Percentiles rank a stretch among this genome's conserved stretches.
Evolutionary conservation across 2,329 filamentous ascomycete genomes (phyloP).

Genomic region (Metarhizium guizhouense): DNA sequence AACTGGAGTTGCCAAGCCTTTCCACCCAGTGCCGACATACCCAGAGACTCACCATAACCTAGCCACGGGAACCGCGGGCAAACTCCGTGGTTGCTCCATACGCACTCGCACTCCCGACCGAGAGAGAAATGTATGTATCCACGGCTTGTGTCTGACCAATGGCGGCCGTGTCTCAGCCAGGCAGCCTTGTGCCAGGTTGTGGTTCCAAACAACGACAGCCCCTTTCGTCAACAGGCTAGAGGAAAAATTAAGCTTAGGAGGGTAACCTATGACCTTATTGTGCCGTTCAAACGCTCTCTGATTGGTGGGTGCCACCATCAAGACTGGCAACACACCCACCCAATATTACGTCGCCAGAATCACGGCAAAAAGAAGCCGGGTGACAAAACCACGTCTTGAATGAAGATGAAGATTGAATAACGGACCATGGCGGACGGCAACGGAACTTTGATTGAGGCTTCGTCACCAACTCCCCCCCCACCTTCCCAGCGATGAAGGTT

Average conservation of each 20-base stretch:
- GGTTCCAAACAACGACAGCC: background rate
- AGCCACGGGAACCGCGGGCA: background rate
- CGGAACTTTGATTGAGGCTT: background rate
- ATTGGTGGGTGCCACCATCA: background rate
- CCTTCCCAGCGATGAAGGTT: too few relatives aligned
- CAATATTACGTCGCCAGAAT: background rate
- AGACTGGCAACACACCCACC: background rate
- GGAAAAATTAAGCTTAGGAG: slow-evolving; percentile 11
- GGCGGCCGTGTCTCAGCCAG: background rate
- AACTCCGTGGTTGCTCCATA: background rate
- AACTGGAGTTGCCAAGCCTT: background rate
- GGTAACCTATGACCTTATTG: slow-evolving; percentile 5
- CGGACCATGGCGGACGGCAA: background rate
- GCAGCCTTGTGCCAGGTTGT: background rate
- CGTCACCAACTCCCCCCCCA: too few relatives aligned
- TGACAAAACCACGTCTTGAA: background rate
- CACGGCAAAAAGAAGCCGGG: background rate
- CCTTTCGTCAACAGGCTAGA: slow-evolving; percentile 5
- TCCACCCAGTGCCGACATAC: background rate
- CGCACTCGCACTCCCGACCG: background rate
- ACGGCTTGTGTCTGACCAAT: background rate
- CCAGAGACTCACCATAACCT: background rate
- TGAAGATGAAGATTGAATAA: background rate
- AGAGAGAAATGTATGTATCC: background rate
- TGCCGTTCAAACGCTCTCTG: background rate